phyloP scores from a whole-genome alignment of 371 early-diverging fungal genomes.

The Mucor piriformis region DNA sequence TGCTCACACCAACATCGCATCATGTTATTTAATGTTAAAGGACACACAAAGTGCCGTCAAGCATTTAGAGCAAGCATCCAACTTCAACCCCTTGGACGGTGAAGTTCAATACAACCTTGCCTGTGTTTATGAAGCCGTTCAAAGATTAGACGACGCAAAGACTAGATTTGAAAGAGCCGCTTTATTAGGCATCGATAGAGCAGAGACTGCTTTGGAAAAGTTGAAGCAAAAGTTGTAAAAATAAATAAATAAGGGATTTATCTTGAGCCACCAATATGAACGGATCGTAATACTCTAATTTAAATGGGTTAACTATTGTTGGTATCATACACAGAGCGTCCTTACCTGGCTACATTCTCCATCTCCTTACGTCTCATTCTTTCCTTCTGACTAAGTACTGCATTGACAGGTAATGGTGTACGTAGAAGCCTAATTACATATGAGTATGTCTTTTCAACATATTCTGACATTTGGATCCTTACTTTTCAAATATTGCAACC shows the following conservation, averaged over 20 bases:
- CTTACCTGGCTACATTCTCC: conserved; percentile 57
- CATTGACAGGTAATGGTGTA: conserved; percentile 17
- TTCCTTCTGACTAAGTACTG: conserved; percentile 26
- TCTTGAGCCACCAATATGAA: conserved; percentile 31
- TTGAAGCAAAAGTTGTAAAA: conserved; percentile 35
- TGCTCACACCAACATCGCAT: conserved; percentile 84
- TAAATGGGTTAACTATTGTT: neutral
- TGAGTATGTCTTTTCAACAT: too few species aligned
- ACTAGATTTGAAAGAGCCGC: conserved; percentile 68
- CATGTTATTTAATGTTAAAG: conserved; percentile 69
- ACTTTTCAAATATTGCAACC: conserved; percentile 83
- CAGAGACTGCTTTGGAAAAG: conserved; percentile 42
- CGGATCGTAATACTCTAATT: conserved; percentile 41
- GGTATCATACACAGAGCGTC: neutral
- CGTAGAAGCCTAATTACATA: conserved; percentile 22
- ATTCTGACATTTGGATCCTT: too few species aligned
- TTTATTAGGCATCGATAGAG: conserved; percentile 64
- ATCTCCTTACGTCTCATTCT: conserved; percentile 45
- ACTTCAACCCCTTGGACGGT: conserved; percentile 71
- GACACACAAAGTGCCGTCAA: conserved; percentile 63
- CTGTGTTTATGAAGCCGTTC: conserved; percentile 73
- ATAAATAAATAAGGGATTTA: conserved; percentile 2
- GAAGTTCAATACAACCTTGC: conserved; percentile 82
- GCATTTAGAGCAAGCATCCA: conserved; percentile 73
- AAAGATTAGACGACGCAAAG: conserved; percentile 71